Percentiles rank a stretch among this genome's conserved stretches.
These are phyloP conservation scores for Astrephomene gubernaculifera DNA, from an alignment of 139 green algal species.

Conservation along the genomic window DNA sequence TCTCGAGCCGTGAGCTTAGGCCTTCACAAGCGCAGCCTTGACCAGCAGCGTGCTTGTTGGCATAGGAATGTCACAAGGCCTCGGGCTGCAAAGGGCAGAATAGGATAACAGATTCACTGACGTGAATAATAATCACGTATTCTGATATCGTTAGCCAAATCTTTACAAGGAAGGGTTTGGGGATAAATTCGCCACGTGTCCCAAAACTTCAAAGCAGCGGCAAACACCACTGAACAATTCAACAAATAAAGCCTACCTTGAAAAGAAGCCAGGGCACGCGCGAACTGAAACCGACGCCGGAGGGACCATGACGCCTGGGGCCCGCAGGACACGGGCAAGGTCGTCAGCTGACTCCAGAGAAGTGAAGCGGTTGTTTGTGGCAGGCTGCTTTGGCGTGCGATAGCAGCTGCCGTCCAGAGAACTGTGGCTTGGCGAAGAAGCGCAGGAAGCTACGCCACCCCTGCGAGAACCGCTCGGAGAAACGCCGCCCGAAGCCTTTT, in stretches of 20 bases:
- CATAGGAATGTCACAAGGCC: conserved; percentile 31
- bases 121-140: background rate
- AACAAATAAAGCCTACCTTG: background rate
- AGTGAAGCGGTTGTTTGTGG: background rate
- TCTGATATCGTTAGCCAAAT: background rate
- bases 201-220: background rate
- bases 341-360: conserved; percentile 20
- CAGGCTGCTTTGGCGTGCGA: background rate
- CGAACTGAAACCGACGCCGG: background rate
- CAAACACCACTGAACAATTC: background rate
- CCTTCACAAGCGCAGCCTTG: conserved; percentile 21
- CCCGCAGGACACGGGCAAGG: conserved; percentile 18
- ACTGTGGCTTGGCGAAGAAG: background rate
- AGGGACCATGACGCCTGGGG: too few species aligned
- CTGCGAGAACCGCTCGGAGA: background rate
- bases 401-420: background rate
- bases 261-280: conserved; percentile 35
- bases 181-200: background rate
- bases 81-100: conserved; percentile 17
- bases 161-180: too few species aligned
- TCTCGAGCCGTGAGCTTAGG: too few species aligned
- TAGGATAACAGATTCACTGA: background rate
- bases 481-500: background rate
- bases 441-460: background rate
- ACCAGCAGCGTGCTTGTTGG: conserved; percentile 6